A percentile compares a stretch with the other conserved stretches of the same genome.
These are phyloP conservation scores for Elongisporangium prolatum DNA, from an alignment of 352 stramenopile genomes.

Conservation along the genomic window DNA sequence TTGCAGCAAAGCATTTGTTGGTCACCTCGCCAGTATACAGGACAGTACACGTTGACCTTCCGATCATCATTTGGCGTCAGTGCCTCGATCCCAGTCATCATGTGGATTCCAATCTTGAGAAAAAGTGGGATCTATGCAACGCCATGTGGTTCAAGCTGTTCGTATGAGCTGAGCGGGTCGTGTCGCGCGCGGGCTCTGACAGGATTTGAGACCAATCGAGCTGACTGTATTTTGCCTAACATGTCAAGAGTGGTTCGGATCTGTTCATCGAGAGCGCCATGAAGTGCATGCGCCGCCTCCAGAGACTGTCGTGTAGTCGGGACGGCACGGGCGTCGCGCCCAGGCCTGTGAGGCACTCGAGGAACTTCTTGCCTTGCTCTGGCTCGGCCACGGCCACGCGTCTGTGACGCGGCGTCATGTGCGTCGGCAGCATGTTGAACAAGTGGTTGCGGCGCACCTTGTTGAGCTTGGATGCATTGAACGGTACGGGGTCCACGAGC, in stretches of 20 bases:
- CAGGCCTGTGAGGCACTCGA: not conserved
- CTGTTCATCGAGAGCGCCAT: not conserved
- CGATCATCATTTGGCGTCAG: not conserved
- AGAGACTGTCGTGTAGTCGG: not conserved
- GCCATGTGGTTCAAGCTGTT: not conserved
- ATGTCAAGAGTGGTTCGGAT: not conserved
- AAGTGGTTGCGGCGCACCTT: constrained; percentile 10
- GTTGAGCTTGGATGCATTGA: not conserved
- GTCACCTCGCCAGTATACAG: no score
- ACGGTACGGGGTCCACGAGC: constrained; percentile 20
- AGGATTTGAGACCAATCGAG: not conserved
- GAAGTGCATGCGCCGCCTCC: not conserved
- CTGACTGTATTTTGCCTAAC: not conserved
- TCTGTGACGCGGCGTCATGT: constrained; percentile 27
- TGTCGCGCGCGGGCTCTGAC: not conserved
- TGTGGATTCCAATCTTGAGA: not conserved
- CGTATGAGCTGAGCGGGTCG: not conserved
- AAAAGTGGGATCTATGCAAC: not conserved
- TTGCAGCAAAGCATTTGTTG: no score
- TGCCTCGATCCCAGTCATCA: no score
- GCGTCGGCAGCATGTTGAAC: constrained; percentile 26
- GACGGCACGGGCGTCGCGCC: not conserved
- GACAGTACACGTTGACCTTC: not conserved
- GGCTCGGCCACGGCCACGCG: not conserved
- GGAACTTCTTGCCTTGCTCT: not conserved